A percentile compares a stretch with the other conserved stretches of the same genome.
These are phyloP conservation scores for Dryadomyces quercivorus DNA, from an alignment of 2,329 filamentous ascomycete genomes.

Conservation along the genomic window DNA sequence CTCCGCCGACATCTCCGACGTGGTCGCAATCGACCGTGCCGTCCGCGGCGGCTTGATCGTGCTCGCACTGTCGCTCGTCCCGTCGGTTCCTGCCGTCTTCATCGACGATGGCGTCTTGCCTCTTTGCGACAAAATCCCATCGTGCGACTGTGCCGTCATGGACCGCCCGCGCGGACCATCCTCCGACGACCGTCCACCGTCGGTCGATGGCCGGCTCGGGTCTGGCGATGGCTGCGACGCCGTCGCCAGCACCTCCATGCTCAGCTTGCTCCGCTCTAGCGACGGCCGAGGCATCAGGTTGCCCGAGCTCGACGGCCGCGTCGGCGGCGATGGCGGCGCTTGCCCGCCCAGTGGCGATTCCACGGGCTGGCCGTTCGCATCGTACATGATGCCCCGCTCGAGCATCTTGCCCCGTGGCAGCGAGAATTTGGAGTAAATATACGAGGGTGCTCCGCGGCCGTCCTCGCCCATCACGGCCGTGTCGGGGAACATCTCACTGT, in stretches of 20 bases:
- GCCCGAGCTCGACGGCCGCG: conserved; percentile 45
- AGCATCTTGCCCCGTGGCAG: conserved; percentile 73
- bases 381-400: conserved; percentile 49
- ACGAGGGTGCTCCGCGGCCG: conserved; percentile 45
- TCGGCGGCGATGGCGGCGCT: conserved; percentile 50
- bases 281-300: conserved; percentile 32
- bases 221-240: conserved; percentile 31
- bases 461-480: conserved; percentile 24
- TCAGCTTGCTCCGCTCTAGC: conserved; percentile 36
- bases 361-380: conserved; percentile 36
- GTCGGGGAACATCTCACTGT: conserved; percentile 55
- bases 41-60: conserved; percentile 37
- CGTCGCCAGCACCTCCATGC: conserved; percentile 31
- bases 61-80: conserved; percentile 42
- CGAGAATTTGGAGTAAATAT: conserved; percentile 75
- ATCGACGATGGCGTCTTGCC: conserved; percentile 28
- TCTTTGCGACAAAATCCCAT: conserved; percentile 17
- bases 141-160: conserved; percentile 24
- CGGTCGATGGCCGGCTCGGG: conserved; percentile 31
- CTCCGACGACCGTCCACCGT: conserved; percentile 31
- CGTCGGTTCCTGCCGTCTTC: conserved; percentile 41
- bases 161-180: conserved; percentile 35
- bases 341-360: conserved; percentile 29
- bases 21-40: conserved; percentile 37
- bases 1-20: conserved; percentile 64